phyloP scores from a whole-genome alignment of 148 eudicot genomes.

The Chenopodium suecicum region DNA sequence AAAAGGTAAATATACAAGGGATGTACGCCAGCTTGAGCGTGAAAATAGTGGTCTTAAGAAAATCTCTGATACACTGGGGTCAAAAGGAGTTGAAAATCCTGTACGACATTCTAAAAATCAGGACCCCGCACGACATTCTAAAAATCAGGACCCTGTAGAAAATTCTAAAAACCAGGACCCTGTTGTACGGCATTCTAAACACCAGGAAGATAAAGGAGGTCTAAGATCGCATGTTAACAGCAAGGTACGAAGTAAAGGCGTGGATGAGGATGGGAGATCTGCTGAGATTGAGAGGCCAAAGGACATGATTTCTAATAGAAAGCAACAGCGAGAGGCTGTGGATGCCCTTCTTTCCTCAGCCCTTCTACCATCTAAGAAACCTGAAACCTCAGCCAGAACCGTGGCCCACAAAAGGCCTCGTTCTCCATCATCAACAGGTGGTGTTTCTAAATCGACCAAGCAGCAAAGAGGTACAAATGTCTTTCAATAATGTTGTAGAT shows the following conservation, averaged over 20 bases:
- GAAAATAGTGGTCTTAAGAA: conserved; percentile 19
- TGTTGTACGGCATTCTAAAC: conserved; percentile 20
- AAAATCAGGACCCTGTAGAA: conserved; percentile 21
- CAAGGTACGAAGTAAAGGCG: conserved; percentile 34
- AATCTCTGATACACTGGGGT: conserved; percentile 21
- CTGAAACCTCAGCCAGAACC: conserved; percentile 43
- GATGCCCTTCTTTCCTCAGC: conserved; percentile 95
- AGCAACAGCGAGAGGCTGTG: conserved; percentile 89
- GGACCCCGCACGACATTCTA: conserved; percentile 16
- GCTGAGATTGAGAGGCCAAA: conserved; percentile 38
- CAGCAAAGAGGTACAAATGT: conserved; percentile 45
- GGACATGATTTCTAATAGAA: conserved; percentile 53
- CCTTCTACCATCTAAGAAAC: conserved; percentile 81
- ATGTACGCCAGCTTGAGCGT: conserved; percentile 24
- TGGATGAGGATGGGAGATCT: conserved; percentile 31
- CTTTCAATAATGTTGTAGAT: conserved; percentile 14
- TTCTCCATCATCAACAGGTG: conserved; percentile 35
- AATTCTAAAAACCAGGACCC: conserved; percentile 19
- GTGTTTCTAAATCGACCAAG: conserved; percentile 41
- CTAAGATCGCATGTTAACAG: conserved; percentile 25
- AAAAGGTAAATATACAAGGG: conserved; percentile 21
- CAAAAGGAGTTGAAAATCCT: conserved; percentile 20
- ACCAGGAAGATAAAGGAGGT: conserved; percentile 28
- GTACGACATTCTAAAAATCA: conserved; percentile 26
- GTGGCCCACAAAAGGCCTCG: conserved; percentile 50